phyloP scores from a whole-genome alignment of 495 filamentous ascomycete genomes.

The Viridothelium virens region DNA sequence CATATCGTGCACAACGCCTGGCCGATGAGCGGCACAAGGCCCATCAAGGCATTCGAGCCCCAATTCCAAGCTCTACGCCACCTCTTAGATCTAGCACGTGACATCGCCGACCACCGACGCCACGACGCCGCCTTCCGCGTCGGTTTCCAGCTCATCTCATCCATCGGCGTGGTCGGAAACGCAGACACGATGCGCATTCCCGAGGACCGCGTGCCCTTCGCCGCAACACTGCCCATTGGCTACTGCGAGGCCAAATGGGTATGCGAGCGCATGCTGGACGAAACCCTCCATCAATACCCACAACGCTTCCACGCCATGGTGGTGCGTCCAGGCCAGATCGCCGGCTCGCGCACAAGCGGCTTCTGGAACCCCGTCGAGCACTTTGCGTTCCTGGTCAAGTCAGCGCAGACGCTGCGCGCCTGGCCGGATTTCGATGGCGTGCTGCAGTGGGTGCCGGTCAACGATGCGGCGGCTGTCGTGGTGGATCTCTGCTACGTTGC shows the following conservation, averaged over 20 bases:
- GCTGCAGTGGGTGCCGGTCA: background rate
- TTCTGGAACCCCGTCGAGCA: background rate
- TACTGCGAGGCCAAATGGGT: background rate
- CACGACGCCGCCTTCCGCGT: background rate
- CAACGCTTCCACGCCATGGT: background rate
- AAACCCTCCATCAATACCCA: background rate
- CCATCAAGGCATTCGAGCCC: conserved; percentile 8
- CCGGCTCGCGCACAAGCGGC: background rate
- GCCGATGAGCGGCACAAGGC: conserved; percentile 11
- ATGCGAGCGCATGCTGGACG: background rate
- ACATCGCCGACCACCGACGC: background rate
- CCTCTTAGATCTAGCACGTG: background rate
- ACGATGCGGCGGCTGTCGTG: background rate
- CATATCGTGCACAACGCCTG: conserved; percentile 15
- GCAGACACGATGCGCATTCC: background rate
- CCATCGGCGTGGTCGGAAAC: background rate
- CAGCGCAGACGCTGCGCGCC: background rate
- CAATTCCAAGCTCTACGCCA: background rate
- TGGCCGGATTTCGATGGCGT: background rate
- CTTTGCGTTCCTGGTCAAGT: background rate
- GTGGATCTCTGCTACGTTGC: background rate
- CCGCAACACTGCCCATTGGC: background rate
- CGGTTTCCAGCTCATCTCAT: background rate
- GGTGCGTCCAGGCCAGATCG: background rate
- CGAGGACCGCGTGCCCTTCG: background rate